Conservation (phyloP, 805 yeast genomes). For the Yamadazyma scolyti region DNA sequence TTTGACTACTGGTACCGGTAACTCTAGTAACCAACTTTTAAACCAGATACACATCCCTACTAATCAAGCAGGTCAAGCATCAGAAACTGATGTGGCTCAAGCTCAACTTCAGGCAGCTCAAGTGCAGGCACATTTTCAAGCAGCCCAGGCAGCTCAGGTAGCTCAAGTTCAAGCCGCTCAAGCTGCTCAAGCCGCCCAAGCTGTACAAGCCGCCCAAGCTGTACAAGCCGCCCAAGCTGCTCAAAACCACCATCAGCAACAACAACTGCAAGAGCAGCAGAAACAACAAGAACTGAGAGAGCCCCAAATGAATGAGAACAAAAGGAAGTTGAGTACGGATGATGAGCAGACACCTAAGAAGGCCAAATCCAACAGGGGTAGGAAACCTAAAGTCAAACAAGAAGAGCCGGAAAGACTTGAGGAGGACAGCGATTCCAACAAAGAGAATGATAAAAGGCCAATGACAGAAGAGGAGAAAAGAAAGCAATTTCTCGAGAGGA, state of each 20-base stretch:
- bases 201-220: constrained; percentile 7
- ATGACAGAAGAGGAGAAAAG: constrained; percentile 47
- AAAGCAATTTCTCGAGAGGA: constrained; percentile 77
- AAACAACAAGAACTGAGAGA: constrained; percentile 2
- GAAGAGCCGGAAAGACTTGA: constrained; percentile 5
- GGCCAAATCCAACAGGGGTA: constrained; percentile 3
- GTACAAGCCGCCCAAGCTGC: constrained; percentile 3
- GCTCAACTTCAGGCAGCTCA: constrained; percentile 8
- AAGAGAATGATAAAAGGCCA: constrained; percentile 8
- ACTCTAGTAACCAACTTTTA: no score
- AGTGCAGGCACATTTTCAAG: constrained; percentile 6
- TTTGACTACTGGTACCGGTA: constrained; percentile 18
- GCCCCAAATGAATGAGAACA: background rate
- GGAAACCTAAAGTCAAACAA: constrained; percentile 9
- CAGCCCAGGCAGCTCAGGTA: constrained; percentile 3
- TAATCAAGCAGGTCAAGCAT: background rate
- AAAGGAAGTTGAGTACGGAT: constrained; percentile 4
- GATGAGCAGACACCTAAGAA: constrained; percentile 1
- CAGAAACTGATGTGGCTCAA: constrained; percentile 2
- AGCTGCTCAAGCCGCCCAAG: constrained; percentile 2
- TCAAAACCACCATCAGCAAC: constrained; percentile 9
- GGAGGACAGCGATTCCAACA: constrained; percentile 7
- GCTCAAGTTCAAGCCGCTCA: constrained; percentile 6
- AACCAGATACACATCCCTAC: no score
- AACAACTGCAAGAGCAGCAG: constrained; percentile 9